These are phyloP conservation scores for Lichtheimia ramosa DNA, from an alignment of 371 early-diverging fungal species.

Conservation along the genomic window DNA sequence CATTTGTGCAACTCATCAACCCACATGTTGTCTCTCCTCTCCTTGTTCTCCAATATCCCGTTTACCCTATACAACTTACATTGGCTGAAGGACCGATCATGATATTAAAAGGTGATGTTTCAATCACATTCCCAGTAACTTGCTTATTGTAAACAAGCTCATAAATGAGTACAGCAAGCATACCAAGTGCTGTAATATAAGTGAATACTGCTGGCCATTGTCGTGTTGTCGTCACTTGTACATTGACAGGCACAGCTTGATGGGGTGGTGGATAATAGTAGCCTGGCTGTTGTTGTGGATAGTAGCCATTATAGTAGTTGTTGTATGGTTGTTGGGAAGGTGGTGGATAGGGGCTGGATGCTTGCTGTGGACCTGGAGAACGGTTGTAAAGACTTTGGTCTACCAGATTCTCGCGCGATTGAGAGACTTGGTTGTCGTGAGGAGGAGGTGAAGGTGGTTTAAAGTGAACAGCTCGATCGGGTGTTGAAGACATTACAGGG, in stretches of 20 bases:
- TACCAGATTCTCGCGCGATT: conserved; percentile 7
- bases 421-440: conserved; percentile 2
- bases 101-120: conserved; percentile 55
- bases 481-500: not conserved
- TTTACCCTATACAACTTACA: conserved; percentile 23
- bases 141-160: conserved; percentile 54
- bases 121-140: conserved; percentile 50
- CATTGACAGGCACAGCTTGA: conserved; percentile 3
- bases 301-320: not conserved
- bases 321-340: not conserved
- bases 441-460: conserved; percentile 3
- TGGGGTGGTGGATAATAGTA: conserved; percentile 8
- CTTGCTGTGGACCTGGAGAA: not conserved
- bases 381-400: not conserved
- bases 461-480: not conserved
- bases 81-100: conserved; percentile 64
- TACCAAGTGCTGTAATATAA: conserved; percentile 15
- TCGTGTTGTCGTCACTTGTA: not conserved
- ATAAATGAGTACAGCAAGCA: conserved; percentile 51
- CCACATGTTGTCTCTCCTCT: not conserved
- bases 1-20: not conserved
- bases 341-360: not conserved
- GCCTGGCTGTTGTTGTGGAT: not conserved
- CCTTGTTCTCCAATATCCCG: not conserved
- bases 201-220: conserved; percentile 11